These are phyloP conservation scores for Apiotrichum brassicae DNA, from an alignment of 1,284 basidiomycete species.

Conservation along the genomic window DNA sequence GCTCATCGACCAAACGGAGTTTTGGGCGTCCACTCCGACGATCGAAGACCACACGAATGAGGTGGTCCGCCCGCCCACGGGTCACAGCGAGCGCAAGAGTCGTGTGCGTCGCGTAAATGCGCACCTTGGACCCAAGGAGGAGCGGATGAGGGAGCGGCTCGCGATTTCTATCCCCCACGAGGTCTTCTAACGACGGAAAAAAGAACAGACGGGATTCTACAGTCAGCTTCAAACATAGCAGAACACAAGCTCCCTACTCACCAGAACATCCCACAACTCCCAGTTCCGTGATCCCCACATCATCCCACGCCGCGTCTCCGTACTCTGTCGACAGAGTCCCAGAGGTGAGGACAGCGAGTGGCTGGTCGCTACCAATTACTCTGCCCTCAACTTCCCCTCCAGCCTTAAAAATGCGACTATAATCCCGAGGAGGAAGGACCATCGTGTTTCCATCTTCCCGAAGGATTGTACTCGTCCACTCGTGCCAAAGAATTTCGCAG, in stretches of 20 bases:
- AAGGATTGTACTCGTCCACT: neutral
- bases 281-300: constrained; percentile 19
- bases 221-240: too few species aligned
- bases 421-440: neutral
- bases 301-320: constrained; percentile 12
- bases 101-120: neutral
- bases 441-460: neutral
- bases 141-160: neutral
- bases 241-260: neutral
- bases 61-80: too few species aligned
- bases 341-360: neutral
- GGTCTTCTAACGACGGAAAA: neutral
- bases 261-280: constrained; percentile 3
- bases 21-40: neutral
- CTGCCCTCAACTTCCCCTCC: too few species aligned
- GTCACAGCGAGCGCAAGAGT: neutral
- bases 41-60: constrained; percentile 20
- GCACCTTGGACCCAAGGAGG: neutral
- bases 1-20: constrained; percentile 18
- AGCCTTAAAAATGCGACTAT: neutral
- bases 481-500: neutral
- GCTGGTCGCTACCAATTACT: neutral
- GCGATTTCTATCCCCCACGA: neutral
- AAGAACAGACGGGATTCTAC: neutral
- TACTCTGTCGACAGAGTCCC: neutral